phyloP scores from a whole-genome alignment of 805 yeast genomes.

The Grigorovia yakushimaensis region DNA sequence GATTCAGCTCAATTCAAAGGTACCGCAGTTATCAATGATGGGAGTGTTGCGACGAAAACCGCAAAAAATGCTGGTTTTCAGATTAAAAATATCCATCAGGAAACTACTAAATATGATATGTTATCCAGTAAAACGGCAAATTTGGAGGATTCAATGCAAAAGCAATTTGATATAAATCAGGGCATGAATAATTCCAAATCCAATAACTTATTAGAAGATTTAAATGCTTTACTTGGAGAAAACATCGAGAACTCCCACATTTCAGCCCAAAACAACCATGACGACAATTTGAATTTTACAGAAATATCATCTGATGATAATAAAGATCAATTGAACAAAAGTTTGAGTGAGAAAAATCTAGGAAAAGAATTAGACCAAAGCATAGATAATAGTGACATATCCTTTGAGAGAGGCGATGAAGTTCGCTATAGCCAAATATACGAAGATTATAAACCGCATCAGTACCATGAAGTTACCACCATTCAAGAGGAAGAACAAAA shows the following conservation, averaged over 20 bases:
- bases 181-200: background rate
- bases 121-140: background rate
- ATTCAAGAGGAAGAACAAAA: conserved; percentile 23
- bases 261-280: background rate
- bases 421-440: conserved; percentile 17
- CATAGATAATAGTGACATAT: conserved; percentile 12
- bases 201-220: conserved; percentile 15
- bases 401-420: conserved; percentile 30
- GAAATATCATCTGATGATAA: too few species aligned
- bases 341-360: too few species aligned
- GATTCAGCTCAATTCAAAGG: too few species aligned
- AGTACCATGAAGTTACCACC: conserved; percentile 25
- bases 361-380: background rate
- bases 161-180: background rate
- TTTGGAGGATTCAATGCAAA: background rate
- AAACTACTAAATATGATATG: too few species aligned
- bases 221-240: conserved; percentile 21
- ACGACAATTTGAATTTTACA: too few species aligned
- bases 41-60: too few species aligned
- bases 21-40: too few species aligned
- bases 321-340: too few species aligned
- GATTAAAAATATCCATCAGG: too few species aligned
- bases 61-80: too few species aligned
- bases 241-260: background rate
- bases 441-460: conserved; percentile 10